Evolutionary conservation across 2,329 filamentous ascomycete genomes (phyloP).

Genomic region (Talaromyces marneffei): DNA sequence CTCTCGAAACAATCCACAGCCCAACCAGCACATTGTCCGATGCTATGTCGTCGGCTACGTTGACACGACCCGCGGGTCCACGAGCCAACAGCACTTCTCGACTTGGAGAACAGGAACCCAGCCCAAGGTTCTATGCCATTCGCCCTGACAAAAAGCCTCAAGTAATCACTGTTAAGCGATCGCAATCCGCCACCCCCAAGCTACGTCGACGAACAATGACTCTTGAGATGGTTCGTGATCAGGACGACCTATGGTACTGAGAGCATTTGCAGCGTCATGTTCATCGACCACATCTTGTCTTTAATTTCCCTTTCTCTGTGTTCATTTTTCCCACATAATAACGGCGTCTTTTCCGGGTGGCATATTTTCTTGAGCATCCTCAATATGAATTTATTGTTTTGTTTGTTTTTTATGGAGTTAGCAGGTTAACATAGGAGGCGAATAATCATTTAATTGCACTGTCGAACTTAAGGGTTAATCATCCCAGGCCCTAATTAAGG

Average conservation of each 20-base stretch:
- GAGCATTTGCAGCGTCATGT: background rate
- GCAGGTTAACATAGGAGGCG: background rate
- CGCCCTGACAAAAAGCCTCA: constrained; percentile 19
- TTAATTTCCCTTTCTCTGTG: background rate
- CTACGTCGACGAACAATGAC: constrained; percentile 25
- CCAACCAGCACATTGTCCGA: constrained; percentile 1
- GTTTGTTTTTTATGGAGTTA: background rate
- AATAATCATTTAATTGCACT: background rate
- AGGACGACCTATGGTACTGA: constrained; percentile 31
- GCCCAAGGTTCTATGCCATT: background rate
- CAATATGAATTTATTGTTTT: background rate
- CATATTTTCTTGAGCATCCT: background rate
- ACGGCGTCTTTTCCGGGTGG: background rate
- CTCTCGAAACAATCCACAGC: background rate
- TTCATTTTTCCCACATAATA: background rate
- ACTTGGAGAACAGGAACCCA: constrained; percentile 1
- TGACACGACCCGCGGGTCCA: background rate
- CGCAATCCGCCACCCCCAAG: constrained; percentile 8
- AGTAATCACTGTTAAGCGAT: constrained; percentile 15
- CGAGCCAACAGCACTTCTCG: background rate
- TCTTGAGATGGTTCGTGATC: constrained; percentile 32
- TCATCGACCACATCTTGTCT: background rate
- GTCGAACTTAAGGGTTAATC: background rate
- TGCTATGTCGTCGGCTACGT: background rate
- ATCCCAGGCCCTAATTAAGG: background rate